Evolutionary conservation across 2,329 filamentous ascomycete genomes (phyloP), one percentile per base, ranked within the genome.

Genomic region (Monilinia fructigena): DNA sequence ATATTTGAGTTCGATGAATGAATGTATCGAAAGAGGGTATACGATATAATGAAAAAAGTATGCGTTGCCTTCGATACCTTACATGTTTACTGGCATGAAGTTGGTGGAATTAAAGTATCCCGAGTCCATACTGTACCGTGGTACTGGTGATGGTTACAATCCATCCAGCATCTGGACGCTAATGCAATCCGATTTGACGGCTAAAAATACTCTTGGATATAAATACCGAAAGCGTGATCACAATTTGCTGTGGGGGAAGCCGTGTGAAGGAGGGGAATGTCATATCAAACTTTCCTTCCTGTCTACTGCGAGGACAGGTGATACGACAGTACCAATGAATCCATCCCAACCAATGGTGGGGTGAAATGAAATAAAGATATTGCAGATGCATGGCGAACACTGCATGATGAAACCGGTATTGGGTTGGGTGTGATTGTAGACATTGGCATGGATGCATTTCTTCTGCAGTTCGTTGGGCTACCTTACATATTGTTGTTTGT

Each of bases 261-360:
- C 26, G 55, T 47, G 40, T 47, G 55, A 59, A 47, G 42, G 55
- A 59, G 40, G 55, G 55, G 40, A 20, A 59, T 31, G 55, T 47
- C 26, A 40, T 20, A 31, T 58, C 55, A 26, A 31, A 45, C 14
- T 58, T 45, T 31, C 55, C 55, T 18, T 28, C 26, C 23, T 28
- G 6, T 18, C 12, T 18, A 45, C 42, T 18, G 18, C 42, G 12
- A 45, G 42, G 14, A 45, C 16, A 16, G 18, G 14, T 12, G 11
- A 38, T 58, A 42, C 40, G 40, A 45, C 23, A 45, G 23, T 8
- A 31, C 40, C 23, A 47, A 58, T 18, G 23, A 58, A 45, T 18
- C 23, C 40, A 28, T 58, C 26, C 45, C 3, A 23, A 28, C 55
- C 55, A 58, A 47, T 58, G 55, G 38, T 58, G 55, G 38, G 38